Base-by-base conservation (phyloP, 768 basidiomycete species). In the Gymnopilus junonius region DNA sequence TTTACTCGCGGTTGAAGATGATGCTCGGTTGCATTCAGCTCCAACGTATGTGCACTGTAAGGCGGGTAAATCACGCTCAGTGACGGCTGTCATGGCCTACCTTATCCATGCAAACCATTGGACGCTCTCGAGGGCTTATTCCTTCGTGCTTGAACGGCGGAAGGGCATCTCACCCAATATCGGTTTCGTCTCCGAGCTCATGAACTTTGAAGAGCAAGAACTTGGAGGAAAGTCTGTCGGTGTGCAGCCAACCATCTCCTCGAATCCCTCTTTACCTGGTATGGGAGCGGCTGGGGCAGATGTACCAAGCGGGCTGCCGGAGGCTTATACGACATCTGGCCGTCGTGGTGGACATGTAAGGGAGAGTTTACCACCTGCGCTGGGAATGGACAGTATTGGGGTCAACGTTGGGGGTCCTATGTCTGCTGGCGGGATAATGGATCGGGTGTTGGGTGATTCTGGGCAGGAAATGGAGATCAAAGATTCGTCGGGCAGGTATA, bases 81-180 rank as follows among this genome's bases (percentile, higher is more conserved):
- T 97, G 29, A 97, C 96, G 0, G 95, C 95, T 12, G 96, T 97
- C 40, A 94, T 99, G 81, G 96, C 94, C 2, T 98, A 97, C 73
- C 90, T 99, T 60, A 97, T 99, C 66, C 96, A 97, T 69, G 93
- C 95, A 10, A 95, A 97, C 71, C 95, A 95, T 72, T 98, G 97
- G 97, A 92, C 95, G 20, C 85, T 98, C 42, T 91, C 94, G 32
- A 87, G 87, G 37, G 94, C 97, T 1, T 99, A 98, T 73, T 79
- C 90, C 0, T 97, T 95, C 71, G 96, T 99, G 25, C 84, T 94
- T 40, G 96, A 96, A 69, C 87, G 95, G 8, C 87, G 97, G 35
- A 94, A 94, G 68, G 95, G 95, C 66, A 97, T 98, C 67, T 95
- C 93, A 14, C 97, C 96, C 10, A 98, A 97, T 72, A 97, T 99